A percentile compares a stretch with the other conserved stretches of the same genome.
Conservation (phyloP, 768 basidiomycete species). For the Mycena haematopus region DNA sequence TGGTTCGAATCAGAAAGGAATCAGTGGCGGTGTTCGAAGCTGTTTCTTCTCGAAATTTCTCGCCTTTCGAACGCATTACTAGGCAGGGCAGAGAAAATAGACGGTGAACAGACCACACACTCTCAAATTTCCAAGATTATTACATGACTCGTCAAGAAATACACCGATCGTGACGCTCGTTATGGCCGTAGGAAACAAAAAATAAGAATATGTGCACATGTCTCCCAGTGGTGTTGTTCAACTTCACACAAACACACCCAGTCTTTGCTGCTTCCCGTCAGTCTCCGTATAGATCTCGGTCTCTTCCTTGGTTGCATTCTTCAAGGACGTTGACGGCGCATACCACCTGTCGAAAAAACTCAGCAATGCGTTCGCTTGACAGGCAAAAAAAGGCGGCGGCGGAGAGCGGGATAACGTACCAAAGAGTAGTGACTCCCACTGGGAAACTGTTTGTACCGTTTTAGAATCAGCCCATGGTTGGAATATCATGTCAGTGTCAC, state of each 20-base stretch:
- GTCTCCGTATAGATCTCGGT: conserved; percentile 26
- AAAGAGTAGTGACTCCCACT: conserved; percentile 69
- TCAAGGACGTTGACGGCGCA: conserved; percentile 35
- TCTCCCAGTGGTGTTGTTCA: not conserved
- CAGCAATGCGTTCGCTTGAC: not conserved
- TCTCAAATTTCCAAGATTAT: not conserved
- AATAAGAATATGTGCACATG: not conserved
- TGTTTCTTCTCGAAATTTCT: not conserved
- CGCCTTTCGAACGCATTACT: not conserved
- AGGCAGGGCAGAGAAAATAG: too few species aligned
- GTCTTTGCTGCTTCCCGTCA: conserved; percentile 21
- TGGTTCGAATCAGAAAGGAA: not conserved
- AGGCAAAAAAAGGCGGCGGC: not conserved
- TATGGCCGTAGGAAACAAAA: not conserved
- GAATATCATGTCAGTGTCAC: not conserved
- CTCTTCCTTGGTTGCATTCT: conserved; percentile 10
- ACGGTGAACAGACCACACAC: too few species aligned
- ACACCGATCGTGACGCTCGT: conserved; percentile 4
- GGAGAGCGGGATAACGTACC: conserved; percentile 32
- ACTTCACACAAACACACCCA: conserved; percentile 25
- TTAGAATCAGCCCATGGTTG: not conserved
- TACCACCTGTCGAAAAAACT: conserved; percentile 42
- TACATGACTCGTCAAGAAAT: not conserved
- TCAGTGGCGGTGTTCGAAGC: not conserved
- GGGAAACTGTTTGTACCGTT: conserved; percentile 52